phyloP scores from a whole-genome alignment of 768 basidiomycete genomes.

The Russula compacta region DNA sequence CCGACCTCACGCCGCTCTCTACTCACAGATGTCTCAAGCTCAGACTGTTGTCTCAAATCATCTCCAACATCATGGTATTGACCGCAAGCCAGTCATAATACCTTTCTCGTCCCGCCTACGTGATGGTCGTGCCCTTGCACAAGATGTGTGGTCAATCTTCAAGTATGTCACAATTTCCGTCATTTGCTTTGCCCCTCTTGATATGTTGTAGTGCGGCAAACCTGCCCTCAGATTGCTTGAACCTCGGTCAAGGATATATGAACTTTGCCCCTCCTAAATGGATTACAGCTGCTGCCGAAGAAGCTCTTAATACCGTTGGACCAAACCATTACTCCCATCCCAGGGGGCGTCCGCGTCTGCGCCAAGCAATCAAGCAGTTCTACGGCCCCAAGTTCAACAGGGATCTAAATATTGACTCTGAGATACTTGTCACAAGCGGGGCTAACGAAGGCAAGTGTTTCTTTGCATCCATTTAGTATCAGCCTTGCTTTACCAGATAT shows the following conservation, averaged over 20 bases:
- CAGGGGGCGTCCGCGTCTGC: slow-evolving; percentile 76
- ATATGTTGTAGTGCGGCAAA: slow-evolving; percentile 57
- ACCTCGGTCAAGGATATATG: slow-evolving; percentile 89
- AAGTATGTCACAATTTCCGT: slow-evolving; percentile 38
- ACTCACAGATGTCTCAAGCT: slow-evolving; percentile 10
- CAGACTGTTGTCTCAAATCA: slow-evolving; percentile 10
- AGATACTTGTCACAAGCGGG: slow-evolving; percentile 92
- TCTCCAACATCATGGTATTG: neutral
- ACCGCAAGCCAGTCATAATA: slow-evolving; percentile 44
- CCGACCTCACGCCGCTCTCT: neutral
- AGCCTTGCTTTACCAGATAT: slow-evolving; percentile 6
- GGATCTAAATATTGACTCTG: slow-evolving; percentile 70
- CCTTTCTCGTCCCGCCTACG: slow-evolving; percentile 62
- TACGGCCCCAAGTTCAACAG: slow-evolving; percentile 62
- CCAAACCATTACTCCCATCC: slow-evolving; percentile 89
- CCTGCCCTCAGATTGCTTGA: slow-evolving; percentile 85
- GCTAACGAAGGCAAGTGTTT: slow-evolving; percentile 78
- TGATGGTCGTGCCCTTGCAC: slow-evolving; percentile 67
- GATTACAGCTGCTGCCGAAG: slow-evolving; percentile 64
- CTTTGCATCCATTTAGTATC: neutral
- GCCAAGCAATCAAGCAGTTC: slow-evolving; percentile 76
- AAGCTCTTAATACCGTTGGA: slow-evolving; percentile 51
- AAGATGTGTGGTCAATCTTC: slow-evolving; percentile 90
- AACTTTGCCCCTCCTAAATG: slow-evolving; percentile 81
- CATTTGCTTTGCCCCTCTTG: slow-evolving; percentile 1